Evolutionary conservation across 306 rosid genomes (phyloP), one percentile per base, ranked within the genome.

Genomic region (Castanea sativa): DNA sequence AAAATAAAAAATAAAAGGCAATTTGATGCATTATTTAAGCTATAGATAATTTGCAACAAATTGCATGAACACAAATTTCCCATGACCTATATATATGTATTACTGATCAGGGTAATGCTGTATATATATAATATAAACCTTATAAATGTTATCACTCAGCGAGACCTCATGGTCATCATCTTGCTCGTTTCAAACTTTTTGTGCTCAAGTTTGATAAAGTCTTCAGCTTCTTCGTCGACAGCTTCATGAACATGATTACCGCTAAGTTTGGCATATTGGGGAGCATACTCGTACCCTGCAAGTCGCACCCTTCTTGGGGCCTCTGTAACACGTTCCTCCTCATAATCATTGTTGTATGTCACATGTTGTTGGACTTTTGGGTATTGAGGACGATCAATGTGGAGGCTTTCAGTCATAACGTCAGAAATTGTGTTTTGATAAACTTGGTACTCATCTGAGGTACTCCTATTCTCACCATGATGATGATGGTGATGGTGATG

Each of bases 141-240:
- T 67, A 67, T 16, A 18, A 27, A 10, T 8, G 23, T 1, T 29
- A 0, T 6, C 12, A n/a, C 21, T 23, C 45, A 5, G 38, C 5
- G 13, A 23, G 6, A 21, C 56, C 74, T 60, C 78, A 27, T 64
- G 10, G 89, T 73, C 80, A 41, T 73, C 78, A 76, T 69, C 79
- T 83, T 80, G 49, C 73, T 68, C 5, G 73, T 1, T 11, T 69
- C 74, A 56, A 89, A 90, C 71, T 85, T 88, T 64, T 57, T 76
- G 45, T 95, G 94, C 86, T 90, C 92, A 1, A 51, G n/a, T 75
- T 74, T 78, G 53, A 92, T 87, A 65, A 95, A 92, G 2, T 84
- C 88, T 0, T 74, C 97, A 19, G 96, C 97, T 75, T 87, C 97
- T 53, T 84, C 67, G 35, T 94, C 80, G 5, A 94, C 87, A 29